A percentile compares a stretch with the other conserved stretches of the same genome.
These are phyloP conservation scores for Leccinum aurantiacum DNA, from an alignment of 768 basidiomycete species.

Conservation along the genomic window DNA sequence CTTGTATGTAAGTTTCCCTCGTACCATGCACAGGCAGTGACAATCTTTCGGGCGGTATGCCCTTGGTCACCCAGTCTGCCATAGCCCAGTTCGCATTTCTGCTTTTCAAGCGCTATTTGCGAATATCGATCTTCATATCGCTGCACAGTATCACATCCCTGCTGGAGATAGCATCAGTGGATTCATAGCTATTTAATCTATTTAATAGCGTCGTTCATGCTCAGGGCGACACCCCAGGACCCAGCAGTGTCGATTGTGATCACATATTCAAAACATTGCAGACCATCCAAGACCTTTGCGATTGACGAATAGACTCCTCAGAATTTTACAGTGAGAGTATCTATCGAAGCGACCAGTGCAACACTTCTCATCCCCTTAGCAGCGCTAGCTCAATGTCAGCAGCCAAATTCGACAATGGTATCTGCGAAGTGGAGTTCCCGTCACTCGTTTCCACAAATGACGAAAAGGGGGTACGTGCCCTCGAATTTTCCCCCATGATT, in stretches of 20 bases:
- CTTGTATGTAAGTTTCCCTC: no score
- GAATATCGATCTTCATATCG: no score
- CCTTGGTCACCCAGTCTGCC: no score
- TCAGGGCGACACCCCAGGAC: neutral
- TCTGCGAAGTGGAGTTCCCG: no score
- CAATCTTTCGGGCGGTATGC: no score
- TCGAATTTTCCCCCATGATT: neutral
- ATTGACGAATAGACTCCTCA: neutral
- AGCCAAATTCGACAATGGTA: no score
- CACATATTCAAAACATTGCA: neutral
- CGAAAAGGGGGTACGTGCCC: neutral
- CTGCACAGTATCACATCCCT: no score
- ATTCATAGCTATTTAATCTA: neutral
- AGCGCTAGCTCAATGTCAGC: no score
- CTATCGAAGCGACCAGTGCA: neutral
- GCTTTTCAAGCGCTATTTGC: no score
- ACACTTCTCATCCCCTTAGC: no score
- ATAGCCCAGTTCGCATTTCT: no score
- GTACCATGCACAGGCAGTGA: no score
- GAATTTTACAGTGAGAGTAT: neutral
- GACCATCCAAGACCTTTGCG: neutral
- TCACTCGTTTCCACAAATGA: neutral
- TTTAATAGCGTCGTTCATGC: neutral
- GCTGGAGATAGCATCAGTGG: neutral
- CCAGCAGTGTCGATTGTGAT: neutral